Evolutionary conservation across 1,284 basidiomycete genomes (phyloP).

Genomic region (Porodaedalea pini): DNA sequence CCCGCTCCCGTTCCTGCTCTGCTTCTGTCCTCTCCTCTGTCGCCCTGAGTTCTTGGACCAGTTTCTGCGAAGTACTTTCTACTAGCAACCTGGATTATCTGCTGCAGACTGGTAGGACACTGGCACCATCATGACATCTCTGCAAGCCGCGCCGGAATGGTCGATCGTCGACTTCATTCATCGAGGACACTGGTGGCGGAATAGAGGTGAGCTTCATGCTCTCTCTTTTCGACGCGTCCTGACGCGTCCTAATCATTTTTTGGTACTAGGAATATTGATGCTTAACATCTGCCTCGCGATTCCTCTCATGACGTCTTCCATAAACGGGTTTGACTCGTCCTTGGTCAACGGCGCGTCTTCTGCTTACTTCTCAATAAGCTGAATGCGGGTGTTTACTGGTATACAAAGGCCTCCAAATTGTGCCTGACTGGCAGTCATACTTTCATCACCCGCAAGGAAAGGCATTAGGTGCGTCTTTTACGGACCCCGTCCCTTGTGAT

Average conservation of each 20-base stretch:
- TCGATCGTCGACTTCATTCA: constrained; percentile 25
- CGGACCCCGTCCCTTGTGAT: neutral
- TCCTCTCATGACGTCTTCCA: constrained; percentile 55
- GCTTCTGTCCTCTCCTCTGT: neutral
- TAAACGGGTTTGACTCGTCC: constrained; percentile 62
- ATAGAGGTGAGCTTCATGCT: constrained; percentile 40
- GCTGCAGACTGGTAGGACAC: neutral
- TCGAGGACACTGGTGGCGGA: constrained; percentile 26
- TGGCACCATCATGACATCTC: neutral
- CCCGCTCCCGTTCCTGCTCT: neutral
- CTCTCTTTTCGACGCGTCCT: neutral
- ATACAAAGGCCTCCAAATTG: constrained; percentile 53
- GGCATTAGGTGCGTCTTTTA: constrained; percentile 43
- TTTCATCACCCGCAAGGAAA: constrained; percentile 51
- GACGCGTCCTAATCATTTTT: neutral
- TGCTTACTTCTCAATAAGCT: neutral
- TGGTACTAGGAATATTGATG: constrained; percentile 50
- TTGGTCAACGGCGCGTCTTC: constrained; percentile 50
- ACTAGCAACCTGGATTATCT: neutral
- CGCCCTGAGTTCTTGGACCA: neutral
- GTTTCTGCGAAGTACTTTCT: neutral
- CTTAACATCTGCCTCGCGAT: constrained; percentile 58
- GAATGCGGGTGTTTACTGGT: neutral
- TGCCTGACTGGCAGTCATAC: constrained; percentile 56
- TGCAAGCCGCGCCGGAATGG: constrained; percentile 7